Base-by-base conservation (phyloP, 2,329 filamentous ascomycete species). In the Diaporthe australafricana region DNA sequence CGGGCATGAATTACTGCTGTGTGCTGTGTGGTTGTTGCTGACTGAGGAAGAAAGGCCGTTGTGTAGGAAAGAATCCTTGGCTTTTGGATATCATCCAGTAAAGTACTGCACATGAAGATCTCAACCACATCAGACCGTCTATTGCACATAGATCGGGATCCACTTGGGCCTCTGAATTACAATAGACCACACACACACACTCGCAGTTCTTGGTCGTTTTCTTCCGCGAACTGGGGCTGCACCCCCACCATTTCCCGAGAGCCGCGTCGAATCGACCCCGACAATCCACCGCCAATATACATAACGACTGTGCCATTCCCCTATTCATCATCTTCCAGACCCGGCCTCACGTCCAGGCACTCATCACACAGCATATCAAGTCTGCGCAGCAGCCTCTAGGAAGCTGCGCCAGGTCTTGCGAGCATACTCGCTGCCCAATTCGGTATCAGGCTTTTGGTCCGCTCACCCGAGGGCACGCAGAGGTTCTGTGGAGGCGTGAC, bases 171-270 rank as follows among this genome's bases (percentile, higher is more conserved):
- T 14, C 38, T n/a, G n/a, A 38, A 27, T 14, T 50, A 27, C 27
- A 25, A 6, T 48, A 27, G 16, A 63, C 25, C 35, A 6, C 32
- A 32, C 11, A 20, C 30, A 27, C 45, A 32, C 17, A 50, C 30
- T 30, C 45, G n/a, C n/a, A 25, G 27, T 25, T 50, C 30, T 25
- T 27, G 14, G 42, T 50, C 30, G 14, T 50, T 27, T 27, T 9
- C 7, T 65, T 27, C 60, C 16, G 60, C 60, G 50, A 65, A 65
- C 42, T 65, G 60, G 60, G 60, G 42, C 60, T 65, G 45, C 45
- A 50, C 60, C 60, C 60, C 60, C 32, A 5, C 60, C 42, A 11
- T 65, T 38, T n/a, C 42, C 60, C 60, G 60, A 63, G 60, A 48
- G 25, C 60, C 60, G 42, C 38, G 25, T 63, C 42, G 42, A 65